Evolutionary conservation across 73 alveolate genomes (phyloP).

Genomic region (Tetrahymena thermophila): DNA sequence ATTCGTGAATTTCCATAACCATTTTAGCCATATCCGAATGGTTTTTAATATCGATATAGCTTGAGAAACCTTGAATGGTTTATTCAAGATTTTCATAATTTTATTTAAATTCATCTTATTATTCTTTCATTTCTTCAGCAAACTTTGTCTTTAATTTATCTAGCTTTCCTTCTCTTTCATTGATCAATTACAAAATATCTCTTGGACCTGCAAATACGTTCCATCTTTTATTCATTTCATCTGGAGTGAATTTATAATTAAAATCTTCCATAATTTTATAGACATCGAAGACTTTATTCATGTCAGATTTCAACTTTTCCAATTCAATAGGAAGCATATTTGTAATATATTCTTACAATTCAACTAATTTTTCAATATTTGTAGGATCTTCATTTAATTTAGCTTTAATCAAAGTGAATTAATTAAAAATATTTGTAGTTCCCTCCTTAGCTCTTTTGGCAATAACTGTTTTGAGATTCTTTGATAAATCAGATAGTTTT

Average conservation of each 20-base stretch:
- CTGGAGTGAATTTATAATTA: slow-evolving; percentile 84
- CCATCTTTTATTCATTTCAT: slow-evolving; percentile 93
- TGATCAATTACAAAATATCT: slow-evolving; percentile 76
- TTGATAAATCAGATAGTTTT: slow-evolving; percentile 77
- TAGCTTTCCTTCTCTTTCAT: slow-evolving; percentile 76
- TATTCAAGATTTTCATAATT: slow-evolving; percentile 29
- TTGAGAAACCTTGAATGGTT: slow-evolving; percentile 32
- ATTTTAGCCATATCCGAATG: slow-evolving; percentile 38
- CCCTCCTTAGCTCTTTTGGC: slow-evolving; percentile 94
- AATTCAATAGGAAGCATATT: slow-evolving; percentile 82
- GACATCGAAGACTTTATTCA: slow-evolving; percentile 73
- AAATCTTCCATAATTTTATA: slow-evolving; percentile 90
- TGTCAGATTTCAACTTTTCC: slow-evolving; percentile 82
- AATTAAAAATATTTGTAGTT: slow-evolving; percentile 75
- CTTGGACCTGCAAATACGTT: slow-evolving; percentile 93
- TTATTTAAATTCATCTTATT: slow-evolving; percentile 33
- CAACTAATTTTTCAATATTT: slow-evolving; percentile 92
- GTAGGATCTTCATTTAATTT: slow-evolving; percentile 88
- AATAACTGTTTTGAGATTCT: slow-evolving; percentile 86
- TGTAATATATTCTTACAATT: slow-evolving; percentile 81
- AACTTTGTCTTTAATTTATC: slow-evolving; percentile 91
- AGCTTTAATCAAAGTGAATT: slow-evolving; percentile 89
- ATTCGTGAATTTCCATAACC: not conserved
- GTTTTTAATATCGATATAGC: slow-evolving; percentile 19
- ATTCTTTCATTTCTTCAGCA: slow-evolving; percentile 63